These are phyloP conservation scores for Mortierella alpina DNA, from an alignment of 192 early-diverging fungal genomes.

Conservation along the genomic window DNA sequence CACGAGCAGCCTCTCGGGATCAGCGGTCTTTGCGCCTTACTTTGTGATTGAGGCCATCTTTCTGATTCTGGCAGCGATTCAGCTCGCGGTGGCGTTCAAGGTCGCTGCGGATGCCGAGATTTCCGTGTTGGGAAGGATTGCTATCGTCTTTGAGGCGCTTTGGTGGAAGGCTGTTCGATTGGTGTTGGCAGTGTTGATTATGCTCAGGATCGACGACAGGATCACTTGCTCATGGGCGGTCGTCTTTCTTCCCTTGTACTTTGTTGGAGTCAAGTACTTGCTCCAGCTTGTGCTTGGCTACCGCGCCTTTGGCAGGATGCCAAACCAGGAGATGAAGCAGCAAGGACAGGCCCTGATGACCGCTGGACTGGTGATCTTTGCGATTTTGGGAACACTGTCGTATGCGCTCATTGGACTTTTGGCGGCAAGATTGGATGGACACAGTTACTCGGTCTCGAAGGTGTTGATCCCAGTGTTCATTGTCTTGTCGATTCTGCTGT, in stretches of 20 bases:
- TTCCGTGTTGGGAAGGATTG: neutral
- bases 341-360: slow-evolving; percentile 61
- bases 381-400: slow-evolving; percentile 55
- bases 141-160: slow-evolving; percentile 58
- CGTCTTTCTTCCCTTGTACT: slow-evolving; percentile 77
- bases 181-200: slow-evolving; percentile 72
- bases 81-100: slow-evolving; percentile 39
- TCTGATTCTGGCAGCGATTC: slow-evolving; percentile 61
- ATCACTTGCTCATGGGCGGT: slow-evolving; percentile 71
- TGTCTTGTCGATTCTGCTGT: slow-evolving; percentile 64
- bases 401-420: slow-evolving; percentile 54
- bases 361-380: slow-evolving; percentile 55
- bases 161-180: slow-evolving; percentile 78
- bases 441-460: slow-evolving; percentile 56
- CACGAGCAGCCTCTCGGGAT: slow-evolving; percentile 68
- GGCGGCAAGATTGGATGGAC: slow-evolving; percentile 53
- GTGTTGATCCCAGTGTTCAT: slow-evolving; percentile 79
- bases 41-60: slow-evolving; percentile 82
- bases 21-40: slow-evolving; percentile 83
- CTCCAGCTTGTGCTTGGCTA: slow-evolving; percentile 59
- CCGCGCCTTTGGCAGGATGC: slow-evolving; percentile 43
- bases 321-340: slow-evolving; percentile 57
- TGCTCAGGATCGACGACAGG: slow-evolving; percentile 66
- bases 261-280: slow-evolving; percentile 68
- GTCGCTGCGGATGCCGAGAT: slow-evolving; percentile 16